Base-by-base conservation (phyloP, 1,284 basidiomycete species). In the Fomes fomentarius region DNA sequence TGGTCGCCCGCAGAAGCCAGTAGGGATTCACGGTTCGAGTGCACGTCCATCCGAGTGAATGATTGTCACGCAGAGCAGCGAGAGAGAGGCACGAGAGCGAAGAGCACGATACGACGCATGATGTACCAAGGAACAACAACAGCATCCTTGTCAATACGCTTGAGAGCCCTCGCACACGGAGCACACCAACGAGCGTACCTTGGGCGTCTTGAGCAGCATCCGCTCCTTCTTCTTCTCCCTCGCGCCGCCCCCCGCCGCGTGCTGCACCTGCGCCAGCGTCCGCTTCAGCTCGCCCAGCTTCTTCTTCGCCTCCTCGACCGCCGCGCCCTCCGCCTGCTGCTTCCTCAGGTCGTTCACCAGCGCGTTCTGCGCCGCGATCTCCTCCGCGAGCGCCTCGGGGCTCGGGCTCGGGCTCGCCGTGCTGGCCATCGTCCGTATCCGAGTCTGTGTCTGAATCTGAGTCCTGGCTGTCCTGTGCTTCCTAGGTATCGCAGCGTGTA, bases 171-270 rank as follows among this genome's bases (percentile, higher is more conserved):
- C 25, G 54, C 48, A 48, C n/a, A 28, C 11, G 9, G 33, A 48
- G 34, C 4, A 17, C n/a, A 10, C 8, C 24, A 15, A 44, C 17
- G 41, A 21, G 67, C 80, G 57, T 53, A 90, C 91, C 81, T 94
- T 93, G 35, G 89, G 87, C 4, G 89, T 92, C 74, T 93, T 93
- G 60, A 93, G 77, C 58, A 89, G 66, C 60, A 90, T 64, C n/a
- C 61, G 43, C 50, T 63, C 61, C 54, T 57, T 56, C 61, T 60
- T 63, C 58, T 61, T 63, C 42, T 55, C 83, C 73, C 87, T 85
- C 4, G 63, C 68, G 19, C 69, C 71, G 7, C 75, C 75, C 31
- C 71, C 75, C 40, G 63, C 66, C 43, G 71, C 72, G 35, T 66
- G 76, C 52, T 77, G 79, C 37, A 79, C 69, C 51, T 77, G 60